A percentile compares a stretch with the other conserved stretches of the same genome.
These are phyloP conservation scores for Melaleuca alternifolia DNA, from an alignment of 345 rosid genomes.

Conservation along the genomic window DNA sequence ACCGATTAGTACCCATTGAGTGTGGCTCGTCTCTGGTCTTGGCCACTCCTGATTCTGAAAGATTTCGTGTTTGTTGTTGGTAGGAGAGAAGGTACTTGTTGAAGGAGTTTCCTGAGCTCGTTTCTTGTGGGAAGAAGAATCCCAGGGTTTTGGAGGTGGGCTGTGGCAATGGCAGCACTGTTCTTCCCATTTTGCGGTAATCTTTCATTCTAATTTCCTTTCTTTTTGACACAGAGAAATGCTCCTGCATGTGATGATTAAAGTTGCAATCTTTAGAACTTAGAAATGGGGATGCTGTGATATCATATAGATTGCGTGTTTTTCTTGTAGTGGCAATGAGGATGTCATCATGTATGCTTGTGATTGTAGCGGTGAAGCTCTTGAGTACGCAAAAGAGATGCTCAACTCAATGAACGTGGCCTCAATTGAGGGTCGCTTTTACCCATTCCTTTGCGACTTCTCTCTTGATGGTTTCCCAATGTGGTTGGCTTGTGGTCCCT, in stretches of 20 bases:
- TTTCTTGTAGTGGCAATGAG: constrained; percentile 44
- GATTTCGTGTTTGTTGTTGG: background rate
- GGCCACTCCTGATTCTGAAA: background rate
- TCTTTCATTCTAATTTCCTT: background rate
- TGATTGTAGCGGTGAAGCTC: constrained; percentile 73
- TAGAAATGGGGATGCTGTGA: background rate
- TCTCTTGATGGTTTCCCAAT: constrained; percentile 43
- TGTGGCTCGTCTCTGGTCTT: background rate
- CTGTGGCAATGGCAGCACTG: constrained; percentile 85
- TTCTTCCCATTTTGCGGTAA: constrained; percentile 73
- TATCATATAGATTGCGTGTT: background rate
- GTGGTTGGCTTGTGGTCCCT: constrained; percentile 49
- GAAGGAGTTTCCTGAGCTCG: constrained; percentile 84
- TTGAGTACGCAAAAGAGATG: constrained; percentile 51
- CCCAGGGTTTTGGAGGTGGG: constrained; percentile 78
- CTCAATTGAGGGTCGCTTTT: constrained; percentile 21
- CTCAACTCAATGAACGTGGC: constrained; percentile 9
- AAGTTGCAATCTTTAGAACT: background rate
- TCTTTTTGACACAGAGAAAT: background rate
- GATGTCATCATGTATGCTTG: constrained; percentile 62
- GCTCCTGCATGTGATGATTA: background rate
- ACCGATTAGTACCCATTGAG: background rate
- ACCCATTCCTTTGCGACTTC: constrained; percentile 60
- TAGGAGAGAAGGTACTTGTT: constrained; percentile 83
- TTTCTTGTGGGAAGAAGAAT: constrained; percentile 26